These are phyloP conservation scores for Punctularia strigosozonata DNA, from an alignment of 768 basidiomycete species.

Conservation along the genomic window DNA sequence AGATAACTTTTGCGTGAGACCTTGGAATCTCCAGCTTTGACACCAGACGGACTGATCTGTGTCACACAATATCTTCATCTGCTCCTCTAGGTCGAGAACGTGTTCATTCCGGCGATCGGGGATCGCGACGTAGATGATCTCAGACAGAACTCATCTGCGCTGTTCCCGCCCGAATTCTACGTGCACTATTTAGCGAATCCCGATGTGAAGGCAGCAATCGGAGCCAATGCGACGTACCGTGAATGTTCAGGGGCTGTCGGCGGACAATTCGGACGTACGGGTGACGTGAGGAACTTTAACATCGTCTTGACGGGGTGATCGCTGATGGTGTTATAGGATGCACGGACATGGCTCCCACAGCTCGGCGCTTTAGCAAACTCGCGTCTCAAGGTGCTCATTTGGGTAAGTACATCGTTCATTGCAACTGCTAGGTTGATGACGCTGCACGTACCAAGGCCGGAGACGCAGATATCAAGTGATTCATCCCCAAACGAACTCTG, in stretches of 20 bases:
- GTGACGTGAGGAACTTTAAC: constrained; percentile 36
- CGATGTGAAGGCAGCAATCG: constrained; percentile 31
- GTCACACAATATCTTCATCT: neutral
- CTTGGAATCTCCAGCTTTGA: no score
- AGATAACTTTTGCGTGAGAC: constrained; percentile 46
- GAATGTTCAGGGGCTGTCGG: constrained; percentile 38
- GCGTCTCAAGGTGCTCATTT: constrained; percentile 25
- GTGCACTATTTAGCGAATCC: constrained; percentile 29
- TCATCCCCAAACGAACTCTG: neutral
- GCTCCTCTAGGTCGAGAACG: constrained; percentile 25
- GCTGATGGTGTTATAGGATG: constrained; percentile 24
- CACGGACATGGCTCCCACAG: constrained; percentile 40
- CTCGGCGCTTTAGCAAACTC: constrained; percentile 34
- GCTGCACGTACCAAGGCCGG: constrained; percentile 28
- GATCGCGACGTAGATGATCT: constrained; percentile 45
- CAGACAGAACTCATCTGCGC: constrained; percentile 37
- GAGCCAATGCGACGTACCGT: constrained; percentile 35
- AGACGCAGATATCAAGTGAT: constrained; percentile 24
- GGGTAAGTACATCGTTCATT: constrained; percentile 18
- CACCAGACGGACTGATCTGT: no score
- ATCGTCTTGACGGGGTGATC: neutral
- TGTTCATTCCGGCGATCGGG: constrained; percentile 40
- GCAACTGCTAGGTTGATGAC: constrained; percentile 21
- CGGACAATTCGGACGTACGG: constrained; percentile 33
- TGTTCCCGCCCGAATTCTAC: constrained; percentile 50